A percentile compares a stretch with the other conserved stretches of the same genome.
Evolutionary conservation across 208 protist genomes (phyloP).

Genomic region (Porcisia hertigi): DNA sequence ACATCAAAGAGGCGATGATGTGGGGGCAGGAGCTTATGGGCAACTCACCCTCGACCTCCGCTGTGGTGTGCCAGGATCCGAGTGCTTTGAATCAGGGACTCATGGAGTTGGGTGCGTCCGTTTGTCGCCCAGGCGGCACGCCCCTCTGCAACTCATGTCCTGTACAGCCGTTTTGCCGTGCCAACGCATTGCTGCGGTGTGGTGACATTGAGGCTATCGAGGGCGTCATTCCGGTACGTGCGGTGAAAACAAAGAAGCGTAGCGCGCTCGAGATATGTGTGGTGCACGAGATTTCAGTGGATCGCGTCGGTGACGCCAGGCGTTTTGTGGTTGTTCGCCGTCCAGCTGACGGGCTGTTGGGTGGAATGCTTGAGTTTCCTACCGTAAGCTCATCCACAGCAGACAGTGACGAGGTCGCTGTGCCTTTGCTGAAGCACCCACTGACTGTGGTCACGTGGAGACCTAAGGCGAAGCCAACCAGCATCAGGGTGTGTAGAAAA

Average conservation of each 20-base stretch:
- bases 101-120: slow-evolving; percentile 92
- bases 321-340: slow-evolving; percentile 73
- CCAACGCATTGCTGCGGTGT: slow-evolving; percentile 32
- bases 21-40: slow-evolving; percentile 75
- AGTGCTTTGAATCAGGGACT: slow-evolving; percentile 90
- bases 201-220: slow-evolving; percentile 74
- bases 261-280: slow-evolving; percentile 66
- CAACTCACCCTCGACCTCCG: slow-evolving; percentile 16
- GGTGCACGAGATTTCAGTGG: slow-evolving; percentile 55
- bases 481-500: slow-evolving; percentile 22
- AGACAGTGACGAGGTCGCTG: slow-evolving; percentile 1
- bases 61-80: slow-evolving; percentile 35
- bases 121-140: slow-evolving; percentile 79
- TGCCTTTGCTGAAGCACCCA: slow-evolving; percentile 8
- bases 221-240: slow-evolving; percentile 76
- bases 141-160: slow-evolving; percentile 80
- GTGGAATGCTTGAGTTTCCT: slow-evolving; percentile 86
- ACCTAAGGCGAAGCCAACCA: not conserved
- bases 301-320: not conserved
- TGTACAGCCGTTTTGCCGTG: slow-evolving; percentile 54
- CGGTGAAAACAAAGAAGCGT: slow-evolving; percentile 40
- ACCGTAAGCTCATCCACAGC: slow-evolving; percentile 20
- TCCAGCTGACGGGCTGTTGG: slow-evolving; percentile 60
- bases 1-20: slow-evolving; percentile 43
- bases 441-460: slow-evolving; percentile 5